These are phyloP conservation scores for Hypholoma fasciculare DNA, from an alignment of 768 basidiomycete species.

Conservation along the genomic window DNA sequence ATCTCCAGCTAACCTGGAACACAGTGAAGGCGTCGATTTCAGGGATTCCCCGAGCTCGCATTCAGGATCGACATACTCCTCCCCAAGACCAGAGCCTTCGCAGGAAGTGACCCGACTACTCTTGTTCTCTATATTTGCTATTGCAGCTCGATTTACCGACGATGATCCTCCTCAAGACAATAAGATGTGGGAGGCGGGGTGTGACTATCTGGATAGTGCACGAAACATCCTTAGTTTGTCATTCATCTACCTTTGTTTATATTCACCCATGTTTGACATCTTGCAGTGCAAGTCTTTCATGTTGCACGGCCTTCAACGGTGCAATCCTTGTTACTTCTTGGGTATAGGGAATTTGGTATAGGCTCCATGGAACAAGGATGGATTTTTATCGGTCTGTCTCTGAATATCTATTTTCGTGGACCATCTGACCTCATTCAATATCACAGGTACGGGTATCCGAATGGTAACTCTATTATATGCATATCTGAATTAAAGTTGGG, in stretches of 20 bases:
- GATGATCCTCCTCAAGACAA: slow-evolving; percentile 45
- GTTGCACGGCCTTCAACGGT: slow-evolving; percentile 73
- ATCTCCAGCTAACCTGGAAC: not conserved
- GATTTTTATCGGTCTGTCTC: slow-evolving; percentile 67
- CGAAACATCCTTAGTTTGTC: slow-evolving; percentile 60
- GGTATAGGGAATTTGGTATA: slow-evolving; percentile 84
- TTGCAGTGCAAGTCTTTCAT: slow-evolving; percentile 61
- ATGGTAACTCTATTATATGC: slow-evolving; percentile 19
- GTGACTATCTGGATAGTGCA: slow-evolving; percentile 62
- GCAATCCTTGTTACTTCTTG: slow-evolving; percentile 77
- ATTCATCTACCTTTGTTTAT: not conserved
- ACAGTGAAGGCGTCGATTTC: slow-evolving; percentile 22
- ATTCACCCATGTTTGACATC: slow-evolving; percentile 2
- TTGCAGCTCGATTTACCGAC: slow-evolving; percentile 72
- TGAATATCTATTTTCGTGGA: slow-evolving; percentile 2
- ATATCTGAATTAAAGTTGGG: slow-evolving; percentile 2
- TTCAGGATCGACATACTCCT: slow-evolving; percentile 26
- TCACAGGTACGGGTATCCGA: slow-evolving; percentile 27
- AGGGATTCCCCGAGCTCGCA: slow-evolving; percentile 29
- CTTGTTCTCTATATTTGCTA: slow-evolving; percentile 78
- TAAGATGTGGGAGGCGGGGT: slow-evolving; percentile 74
- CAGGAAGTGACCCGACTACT: slow-evolving; percentile 70
- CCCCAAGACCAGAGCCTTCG: slow-evolving; percentile 51
- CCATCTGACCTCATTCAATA: slow-evolving; percentile 4
- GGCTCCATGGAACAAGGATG: slow-evolving; percentile 83